Evolutionary conservation across 1,139 yeast genomes (phyloP), one percentile per base, ranked within the genome.

Genomic region (Lizanozyma gosingica): DNA sequence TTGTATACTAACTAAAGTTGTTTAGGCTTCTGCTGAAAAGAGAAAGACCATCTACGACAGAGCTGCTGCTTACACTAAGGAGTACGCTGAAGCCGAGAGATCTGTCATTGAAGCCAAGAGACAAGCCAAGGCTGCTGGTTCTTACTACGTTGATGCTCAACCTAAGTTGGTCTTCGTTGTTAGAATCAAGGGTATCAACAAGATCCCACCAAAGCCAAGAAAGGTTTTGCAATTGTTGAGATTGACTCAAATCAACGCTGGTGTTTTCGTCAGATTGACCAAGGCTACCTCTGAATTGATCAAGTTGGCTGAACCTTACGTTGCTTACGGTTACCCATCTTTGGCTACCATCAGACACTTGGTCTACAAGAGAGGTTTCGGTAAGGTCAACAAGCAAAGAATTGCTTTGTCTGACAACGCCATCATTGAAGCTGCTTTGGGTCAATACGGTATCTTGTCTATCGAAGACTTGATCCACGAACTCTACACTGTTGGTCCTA

Each of bases 181-280:
- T 71, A 92, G 98, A 83, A 92, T 92, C 82, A 92, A 92, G 92
- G 98, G 98, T 92, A 87, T 92, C 73, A 87, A 80, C 90, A 92
- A 92, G 85, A 88, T 92, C 62, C 88, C 98, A 63, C 98, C 98
- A 66, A 92, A 92, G 86, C 97, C 97, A 79, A 87, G 97, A 84
- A 92, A 92, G 88, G 96, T 92, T 60, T 75, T 92, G 73, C 98
- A 92, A 78, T 83, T 92, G 67, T 79, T 92, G 71, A 87, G 98
- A 80, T 84, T 92, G 71, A 83, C 86, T 69, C 97, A 90, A 78
- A 88, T 92, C 74, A 92, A 92, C 83, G 82, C 95, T 62, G 98
- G 95, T 83, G 95, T 88, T 58, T 92, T 92, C 66, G 94, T 92
- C 67, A 87, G 87, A 76, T 81, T 92, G 62, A 92, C 97, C 82